These are phyloP conservation scores for Candida saitoana DNA, from an alignment of 805 yeast species.

Conservation along the genomic window DNA sequence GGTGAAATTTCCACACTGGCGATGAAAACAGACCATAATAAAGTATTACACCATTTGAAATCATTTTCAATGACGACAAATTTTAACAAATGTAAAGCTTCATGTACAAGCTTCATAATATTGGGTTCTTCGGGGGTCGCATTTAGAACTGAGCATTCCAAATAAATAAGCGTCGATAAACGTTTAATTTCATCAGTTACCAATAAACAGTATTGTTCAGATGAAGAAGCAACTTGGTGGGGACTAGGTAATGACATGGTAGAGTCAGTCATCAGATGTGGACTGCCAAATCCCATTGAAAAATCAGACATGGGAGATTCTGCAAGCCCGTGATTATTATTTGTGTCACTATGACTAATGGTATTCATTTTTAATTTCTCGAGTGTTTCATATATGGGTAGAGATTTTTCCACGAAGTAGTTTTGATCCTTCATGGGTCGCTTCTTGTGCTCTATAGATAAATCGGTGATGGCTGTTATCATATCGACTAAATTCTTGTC, in stretches of 20 bases:
- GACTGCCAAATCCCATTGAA: background rate
- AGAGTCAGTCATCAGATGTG: background rate
- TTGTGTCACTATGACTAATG: background rate
- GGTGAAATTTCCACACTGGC: constrained; percentile 23
- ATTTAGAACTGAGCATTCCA: constrained; percentile 24
- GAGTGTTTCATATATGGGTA: background rate
- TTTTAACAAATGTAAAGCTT: constrained; percentile 17
- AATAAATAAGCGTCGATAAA: constrained; percentile 18
- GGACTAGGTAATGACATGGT: background rate
- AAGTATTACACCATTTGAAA: constrained; percentile 27
- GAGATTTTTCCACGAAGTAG: background rate
- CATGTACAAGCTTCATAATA: constrained; percentile 14
- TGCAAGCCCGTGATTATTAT: background rate
- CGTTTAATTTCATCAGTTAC: constrained; percentile 26
- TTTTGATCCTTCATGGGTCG: background rate
- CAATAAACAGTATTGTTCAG: constrained; percentile 23
- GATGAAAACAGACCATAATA: constrained; percentile 27
- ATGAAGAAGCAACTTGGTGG: background rate
- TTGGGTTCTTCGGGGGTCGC: constrained; percentile 18
- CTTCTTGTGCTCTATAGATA: constrained; percentile 18
- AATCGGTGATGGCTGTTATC: constrained; percentile 29
- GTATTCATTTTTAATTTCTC: background rate
- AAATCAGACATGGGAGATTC: background rate
- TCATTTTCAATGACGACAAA: constrained; percentile 22
- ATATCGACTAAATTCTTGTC: constrained; percentile 19